Evolutionary conservation across 352 stramenopile genomes (phyloP), one percentile per base, ranked within the genome.

Genomic region (Globisporangium recalcitrans): DNA sequence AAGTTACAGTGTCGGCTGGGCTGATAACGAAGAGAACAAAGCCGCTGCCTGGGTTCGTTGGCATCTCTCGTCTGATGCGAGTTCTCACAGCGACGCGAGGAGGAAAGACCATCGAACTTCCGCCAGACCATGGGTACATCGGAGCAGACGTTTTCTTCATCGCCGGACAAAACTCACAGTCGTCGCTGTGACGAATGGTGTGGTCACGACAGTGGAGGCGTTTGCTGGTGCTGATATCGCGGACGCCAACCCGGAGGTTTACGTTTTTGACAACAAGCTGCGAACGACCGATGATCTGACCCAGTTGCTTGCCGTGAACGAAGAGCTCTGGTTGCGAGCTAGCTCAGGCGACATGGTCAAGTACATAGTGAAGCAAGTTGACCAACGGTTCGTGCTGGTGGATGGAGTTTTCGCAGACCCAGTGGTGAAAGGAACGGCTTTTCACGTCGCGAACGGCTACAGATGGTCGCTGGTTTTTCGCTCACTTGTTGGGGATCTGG

Each of bases 401-500:
- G 72, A 57, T 14, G 85, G 82, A 1, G 63, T 70, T 3, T 87
- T 93, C 46, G 68, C 70, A 22, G 58, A 70, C 4, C 64, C 48
- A 1, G 66, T 92, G 52, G 42, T 85, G 3, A 75, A 68, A 47
- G 63, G 47, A 1, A 71, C 58, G 5, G 75, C 69, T 0, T 76
- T 76, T 13, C 61, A 81, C 21, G 62, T 75, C 8, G 60, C 68
- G 6, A 78, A 75, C 51, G 85, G 85, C n/a, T 74, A 63, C 1
- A 76, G 71, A 36, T 93, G 84, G 78, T 71, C 77, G 9, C 65
- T 93, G 14, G 71, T 89, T 2, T 93, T 93, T 31, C 77, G 82
- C 1, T 91, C 82, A 0, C 91, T 82, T 51, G 58, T 75, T 13
- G 80, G 71, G 8, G 70, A 73, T 51, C 60, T 93, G 9, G 66